These are phyloP conservation scores for Eucalyptus marginata DNA, from an alignment of 345 rosid genomes.

Conservation along the genomic window DNA sequence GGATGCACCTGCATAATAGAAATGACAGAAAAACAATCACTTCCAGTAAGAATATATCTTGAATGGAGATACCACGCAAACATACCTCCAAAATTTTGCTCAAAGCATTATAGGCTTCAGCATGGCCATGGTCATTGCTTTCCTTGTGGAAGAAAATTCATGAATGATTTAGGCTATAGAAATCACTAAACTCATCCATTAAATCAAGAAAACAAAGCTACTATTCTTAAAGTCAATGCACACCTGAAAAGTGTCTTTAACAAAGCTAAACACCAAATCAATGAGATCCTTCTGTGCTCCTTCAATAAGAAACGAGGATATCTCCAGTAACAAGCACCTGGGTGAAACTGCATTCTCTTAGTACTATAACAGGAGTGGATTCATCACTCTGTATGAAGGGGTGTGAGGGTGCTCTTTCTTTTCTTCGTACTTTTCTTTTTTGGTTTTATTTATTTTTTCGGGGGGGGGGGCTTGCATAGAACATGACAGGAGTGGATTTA, in stretches of 20 bases:
- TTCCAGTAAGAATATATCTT: background rate
- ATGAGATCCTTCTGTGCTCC: conserved; percentile 69
- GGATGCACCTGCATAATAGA: conserved; percentile 50
- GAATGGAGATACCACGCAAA: background rate
- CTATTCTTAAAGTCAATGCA: background rate
- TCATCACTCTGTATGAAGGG: background rate
- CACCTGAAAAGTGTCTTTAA: conserved; percentile 55
- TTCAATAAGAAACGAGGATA: conserved; percentile 62
- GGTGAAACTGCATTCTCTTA: background rate
- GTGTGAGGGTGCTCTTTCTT: background rate
- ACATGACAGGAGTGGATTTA: background rate
- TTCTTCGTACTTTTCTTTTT: background rate
- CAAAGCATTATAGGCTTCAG: conserved; percentile 58
- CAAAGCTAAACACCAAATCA: conserved; percentile 47
- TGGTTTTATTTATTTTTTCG: fast-evolving
- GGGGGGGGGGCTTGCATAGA: too few relatives aligned
- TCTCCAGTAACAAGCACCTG: conserved; percentile 43
- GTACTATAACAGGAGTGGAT: background rate
- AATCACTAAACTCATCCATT: background rate
- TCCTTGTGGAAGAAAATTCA: conserved; percentile 24
- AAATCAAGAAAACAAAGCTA: background rate
- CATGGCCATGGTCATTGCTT: conserved; percentile 33
- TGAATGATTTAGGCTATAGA: background rate
- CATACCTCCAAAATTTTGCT: conserved; percentile 63
- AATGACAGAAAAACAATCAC: background rate